These are phyloP conservation scores for Fusarium sororula DNA, from an alignment of 2,329 filamentous ascomycete species.

Conservation along the genomic window DNA sequence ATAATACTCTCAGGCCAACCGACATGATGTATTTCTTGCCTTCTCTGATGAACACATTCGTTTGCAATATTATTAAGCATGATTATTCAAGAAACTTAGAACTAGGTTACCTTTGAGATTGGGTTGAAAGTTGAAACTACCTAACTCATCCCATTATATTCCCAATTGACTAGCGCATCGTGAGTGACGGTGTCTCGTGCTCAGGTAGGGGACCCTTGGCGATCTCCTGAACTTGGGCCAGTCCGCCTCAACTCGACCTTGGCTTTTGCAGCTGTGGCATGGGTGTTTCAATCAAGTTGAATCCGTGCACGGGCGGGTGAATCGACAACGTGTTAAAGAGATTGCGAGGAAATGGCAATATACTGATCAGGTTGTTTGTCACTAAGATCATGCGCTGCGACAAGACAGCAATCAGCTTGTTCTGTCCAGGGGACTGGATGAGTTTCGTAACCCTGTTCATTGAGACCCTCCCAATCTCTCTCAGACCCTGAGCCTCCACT, in stretches of 20 bases:
- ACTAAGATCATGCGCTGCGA: background rate
- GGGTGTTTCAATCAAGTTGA: background rate
- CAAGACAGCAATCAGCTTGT: background rate
- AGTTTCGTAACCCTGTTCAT: slow-evolving; percentile 38
- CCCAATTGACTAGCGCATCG: slow-evolving; percentile 20
- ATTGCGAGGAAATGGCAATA: slow-evolving; percentile 28
- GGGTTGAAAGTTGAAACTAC: background rate
- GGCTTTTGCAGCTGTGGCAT: slow-evolving; percentile 2
- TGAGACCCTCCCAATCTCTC: slow-evolving; percentile 39
- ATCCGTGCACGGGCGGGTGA: slow-evolving; percentile 8
- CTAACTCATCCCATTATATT: slow-evolving; percentile 34
- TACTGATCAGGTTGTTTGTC: slow-evolving; percentile 8
- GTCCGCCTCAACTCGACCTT: slow-evolving; percentile 22
- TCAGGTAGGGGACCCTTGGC: slow-evolving; percentile 25
- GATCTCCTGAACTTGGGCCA: slow-evolving; percentile 29
- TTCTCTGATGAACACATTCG: background rate
- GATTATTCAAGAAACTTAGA: background rate
- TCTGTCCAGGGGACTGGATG: slow-evolving; percentile 9
- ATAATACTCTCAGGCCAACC: background rate
- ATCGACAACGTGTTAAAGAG: background rate
- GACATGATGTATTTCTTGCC: background rate
- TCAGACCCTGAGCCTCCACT: slow-evolving; percentile 30
- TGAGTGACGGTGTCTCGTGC: slow-evolving; percentile 27
- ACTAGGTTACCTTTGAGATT: background rate
- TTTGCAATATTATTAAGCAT: background rate